These are phyloP conservation scores for Cutaneotrichosporon cutaneum DNA, from an alignment of 1,284 basidiomycete species.

Conservation along the genomic window DNA sequence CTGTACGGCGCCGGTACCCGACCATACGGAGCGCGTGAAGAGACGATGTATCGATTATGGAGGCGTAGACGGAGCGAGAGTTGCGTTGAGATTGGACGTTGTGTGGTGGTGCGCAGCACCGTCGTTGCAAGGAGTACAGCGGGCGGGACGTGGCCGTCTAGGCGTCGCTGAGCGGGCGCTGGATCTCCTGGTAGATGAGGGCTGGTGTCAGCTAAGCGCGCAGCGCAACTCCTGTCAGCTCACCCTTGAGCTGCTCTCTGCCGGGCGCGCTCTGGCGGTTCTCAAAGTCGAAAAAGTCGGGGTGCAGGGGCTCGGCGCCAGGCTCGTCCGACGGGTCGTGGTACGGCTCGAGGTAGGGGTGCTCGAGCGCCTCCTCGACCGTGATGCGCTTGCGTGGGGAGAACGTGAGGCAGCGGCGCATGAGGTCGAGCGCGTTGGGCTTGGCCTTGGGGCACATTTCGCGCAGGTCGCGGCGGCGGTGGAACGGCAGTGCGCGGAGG, in stretches of 20 bases:
- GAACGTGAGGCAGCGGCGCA: constrained; percentile 85
- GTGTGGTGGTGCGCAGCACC: constrained; percentile 5
- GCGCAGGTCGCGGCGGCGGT: constrained; percentile 76
- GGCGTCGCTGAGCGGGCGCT: constrained; percentile 36
- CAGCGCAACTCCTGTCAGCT: constrained; percentile 23
- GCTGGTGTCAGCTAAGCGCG: constrained; percentile 30
- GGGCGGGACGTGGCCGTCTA: constrained; percentile 7
- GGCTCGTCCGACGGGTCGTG: constrained; percentile 89
- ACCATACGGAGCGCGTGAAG: constrained; percentile 8
- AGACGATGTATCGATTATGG: constrained; percentile 6
- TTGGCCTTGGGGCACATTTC: constrained; percentile 78
- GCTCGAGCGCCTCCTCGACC: constrained; percentile 82
- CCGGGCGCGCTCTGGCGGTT: constrained; percentile 54
- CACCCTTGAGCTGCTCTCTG: constrained; percentile 56
- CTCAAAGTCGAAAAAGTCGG: constrained; percentile 88
- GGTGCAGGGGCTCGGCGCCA: constrained; percentile 71
- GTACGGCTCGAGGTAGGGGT: constrained; percentile 91
- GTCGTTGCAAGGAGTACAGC: not conserved
- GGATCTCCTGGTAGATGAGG: constrained; percentile 55
- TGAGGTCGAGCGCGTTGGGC: constrained; percentile 81
- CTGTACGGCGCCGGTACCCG: constrained; percentile 9
- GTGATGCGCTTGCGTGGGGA: constrained; percentile 87
- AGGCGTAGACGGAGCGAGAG: not conserved
- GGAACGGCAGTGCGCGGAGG: constrained; percentile 77
- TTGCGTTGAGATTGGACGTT: not conserved